Percentiles rank a stretch among this genome's conserved stretches.
phyloP scores from a whole-genome alignment of 805 yeast species.

The Zygotorulaspora sp. region DNA sequence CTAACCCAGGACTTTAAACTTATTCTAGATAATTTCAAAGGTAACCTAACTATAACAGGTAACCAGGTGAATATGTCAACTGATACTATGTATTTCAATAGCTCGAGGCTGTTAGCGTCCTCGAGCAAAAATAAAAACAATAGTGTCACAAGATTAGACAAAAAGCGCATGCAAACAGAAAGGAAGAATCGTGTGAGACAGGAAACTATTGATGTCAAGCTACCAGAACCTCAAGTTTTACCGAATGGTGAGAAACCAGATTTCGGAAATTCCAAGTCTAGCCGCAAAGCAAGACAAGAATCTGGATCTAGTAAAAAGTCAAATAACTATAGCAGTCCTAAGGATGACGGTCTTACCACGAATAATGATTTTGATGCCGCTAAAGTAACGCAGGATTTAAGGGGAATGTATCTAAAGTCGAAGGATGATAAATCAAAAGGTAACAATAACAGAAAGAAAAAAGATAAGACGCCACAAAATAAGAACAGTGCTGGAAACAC shows the following conservation, averaged over 20 bases:
- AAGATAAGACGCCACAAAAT: constrained; percentile 1
- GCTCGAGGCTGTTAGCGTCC: constrained; percentile 28
- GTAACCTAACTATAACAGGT: no score
- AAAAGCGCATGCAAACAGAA: constrained; percentile 13
- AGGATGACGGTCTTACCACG: neutral
- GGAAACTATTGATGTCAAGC: constrained; percentile 10
- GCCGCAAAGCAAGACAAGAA: constrained; percentile 7
- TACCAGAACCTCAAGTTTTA: constrained; percentile 28
- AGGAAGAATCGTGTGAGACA: constrained; percentile 16
- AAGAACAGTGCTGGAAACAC: neutral
- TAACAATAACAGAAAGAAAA: constrained; percentile 2
- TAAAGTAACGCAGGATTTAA: constrained; percentile 14
- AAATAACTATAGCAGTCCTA: constrained; percentile 2
- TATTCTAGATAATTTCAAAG: no score
- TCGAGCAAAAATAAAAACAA: constrained; percentile 25
- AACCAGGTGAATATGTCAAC: constrained; percentile 29
- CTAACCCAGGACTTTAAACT: no score
- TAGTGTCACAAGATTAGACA: constrained; percentile 13
- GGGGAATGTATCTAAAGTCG: constrained; percentile 12
- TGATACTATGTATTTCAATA: constrained; percentile 34
- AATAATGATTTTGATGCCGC: constrained; percentile 9
- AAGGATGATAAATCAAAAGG: constrained; percentile 3
- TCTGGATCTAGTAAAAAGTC: constrained; percentile 3
- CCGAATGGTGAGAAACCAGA: constrained; percentile 35
- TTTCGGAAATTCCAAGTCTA: constrained; percentile 25